These are phyloP conservation scores for Magnusiomyces magnusii DNA, from an alignment of 1,139 yeast genomes.

Conservation along the genomic window DNA sequence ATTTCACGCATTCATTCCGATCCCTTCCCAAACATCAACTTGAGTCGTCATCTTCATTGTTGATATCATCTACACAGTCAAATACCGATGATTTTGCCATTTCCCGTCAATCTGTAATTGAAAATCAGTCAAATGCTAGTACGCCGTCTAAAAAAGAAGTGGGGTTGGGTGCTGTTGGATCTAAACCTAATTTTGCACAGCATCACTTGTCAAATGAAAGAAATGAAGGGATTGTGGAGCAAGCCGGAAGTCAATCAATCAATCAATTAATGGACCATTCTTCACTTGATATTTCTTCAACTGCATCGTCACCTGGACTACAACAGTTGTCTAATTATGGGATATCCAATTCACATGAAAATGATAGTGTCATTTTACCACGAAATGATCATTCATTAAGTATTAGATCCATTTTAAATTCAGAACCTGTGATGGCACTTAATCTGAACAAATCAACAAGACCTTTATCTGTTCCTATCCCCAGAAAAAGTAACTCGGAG, in stretches of 20 bases:
- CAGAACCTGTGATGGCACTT: conserved; percentile 5
- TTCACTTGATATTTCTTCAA: not conserved
- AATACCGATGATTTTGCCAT: no score
- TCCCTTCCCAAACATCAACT: not conserved
- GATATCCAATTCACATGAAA: not conserved
- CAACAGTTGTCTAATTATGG: not conserved
- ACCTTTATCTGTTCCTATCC: not conserved
- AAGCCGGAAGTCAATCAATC: no score
- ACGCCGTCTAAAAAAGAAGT: not conserved
- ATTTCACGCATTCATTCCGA: conserved; percentile 30
- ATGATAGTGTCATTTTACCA: not conserved
- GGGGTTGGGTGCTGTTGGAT: not conserved
- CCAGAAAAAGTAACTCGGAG: not conserved
- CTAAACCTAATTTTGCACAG: not conserved
- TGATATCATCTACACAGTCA: no score
- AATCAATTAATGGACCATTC: no score
- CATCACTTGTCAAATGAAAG: not conserved
- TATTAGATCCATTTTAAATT: conserved; percentile 14
- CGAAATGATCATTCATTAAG: conserved; percentile 9
- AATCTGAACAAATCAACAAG: not conserved
- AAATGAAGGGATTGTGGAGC: no score
- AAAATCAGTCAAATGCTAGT: not conserved
- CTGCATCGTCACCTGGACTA: not conserved
- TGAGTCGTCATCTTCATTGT: no score
- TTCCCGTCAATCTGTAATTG: no score